Evolutionary conservation across 2,329 filamentous ascomycete species (phyloP), one percentile per base, ranked within the genome.

Genomic region (Fusarium graminum): DNA sequence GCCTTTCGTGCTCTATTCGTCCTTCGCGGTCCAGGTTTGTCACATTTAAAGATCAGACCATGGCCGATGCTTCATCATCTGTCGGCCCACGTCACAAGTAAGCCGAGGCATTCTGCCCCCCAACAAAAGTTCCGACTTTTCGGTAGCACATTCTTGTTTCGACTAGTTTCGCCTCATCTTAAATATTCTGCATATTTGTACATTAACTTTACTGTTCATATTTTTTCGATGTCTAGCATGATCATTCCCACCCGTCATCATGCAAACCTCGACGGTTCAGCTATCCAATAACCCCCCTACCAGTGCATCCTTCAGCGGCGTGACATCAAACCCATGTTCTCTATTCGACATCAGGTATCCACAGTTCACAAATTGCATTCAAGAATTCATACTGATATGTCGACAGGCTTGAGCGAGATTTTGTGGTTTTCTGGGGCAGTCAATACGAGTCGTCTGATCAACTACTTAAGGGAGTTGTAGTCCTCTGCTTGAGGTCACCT

Each of bases 381-480:
- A 22, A 22, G 22, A 22, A 22, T 22, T 22, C 2, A 9, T 30
- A 19, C 53, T 63, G 39, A 66, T 30, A 5, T 19, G 4, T 25
- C 11, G 7, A 11, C 71, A 93, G 92, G 51, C 85, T 94, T 52
- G 90, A 93, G 45, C 89, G 90, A 70, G 89, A 92, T 70, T 90
- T 93, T 59, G 85, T 94, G 54, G 88, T 94, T 25, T 90, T 94
- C 63, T 88, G 91, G 49, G 92, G 92, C 47, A 85, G 80, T 67
- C 88, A 92, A 56, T 83, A 90, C 72, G 92, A 94, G 73, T 90
- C 92, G 46, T 85, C 90, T 26, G 91, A 89, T 61, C 90, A 92
- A 70, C 77, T 91, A 51, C 78, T 94, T 65, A 91, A 89, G 72
- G 92, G 92, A 19, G 86, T 86, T 12, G 79, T 94, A 26, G 88